Conservation (phyloP, 192 early-diverging fungal species). For the Ambispora gerdemannii region DNA sequence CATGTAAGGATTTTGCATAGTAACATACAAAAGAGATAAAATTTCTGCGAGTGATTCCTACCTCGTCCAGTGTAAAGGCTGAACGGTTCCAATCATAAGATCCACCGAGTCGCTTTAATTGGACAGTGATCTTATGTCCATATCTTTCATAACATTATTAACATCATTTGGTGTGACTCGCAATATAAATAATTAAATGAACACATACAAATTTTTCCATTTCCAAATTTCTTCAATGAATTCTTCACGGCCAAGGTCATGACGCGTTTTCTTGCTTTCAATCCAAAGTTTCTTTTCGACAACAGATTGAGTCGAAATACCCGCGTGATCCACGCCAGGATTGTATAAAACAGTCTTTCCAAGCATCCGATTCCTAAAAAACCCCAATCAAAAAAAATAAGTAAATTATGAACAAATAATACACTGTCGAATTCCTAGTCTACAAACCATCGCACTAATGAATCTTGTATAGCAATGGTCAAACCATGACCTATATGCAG, state of each 20-base stretch:
- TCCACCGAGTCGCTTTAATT: constrained; percentile 84
- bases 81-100: constrained; percentile 93
- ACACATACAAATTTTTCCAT: constrained; percentile 84
- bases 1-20: not conserved
- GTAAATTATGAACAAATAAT: not conserved
- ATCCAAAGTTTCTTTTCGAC: constrained; percentile 95
- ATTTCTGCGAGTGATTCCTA: no score
- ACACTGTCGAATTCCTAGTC: not conserved
- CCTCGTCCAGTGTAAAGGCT: constrained; percentile 89
- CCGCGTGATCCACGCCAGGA: constrained; percentile 95
- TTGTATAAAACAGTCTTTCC: constrained; percentile 93
- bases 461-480: constrained; percentile 92
- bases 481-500: constrained; percentile 95
- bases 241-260: constrained; percentile 88
- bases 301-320: constrained; percentile 95
- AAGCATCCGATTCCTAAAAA: constrained; percentile 84
- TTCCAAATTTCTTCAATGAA: constrained; percentile 90
- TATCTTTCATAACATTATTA: constrained; percentile 14
- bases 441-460: constrained; percentile 80
- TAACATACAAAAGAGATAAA: not conserved
- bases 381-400: not conserved
- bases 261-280: constrained; percentile 77
- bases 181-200: not conserved
- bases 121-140: constrained; percentile 77
- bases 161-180: not conserved